Evolutionary conservation across 306 rosid genomes (phyloP), one percentile per base, ranked within the genome.

Genomic region (Cicer yamashitae): DNA sequence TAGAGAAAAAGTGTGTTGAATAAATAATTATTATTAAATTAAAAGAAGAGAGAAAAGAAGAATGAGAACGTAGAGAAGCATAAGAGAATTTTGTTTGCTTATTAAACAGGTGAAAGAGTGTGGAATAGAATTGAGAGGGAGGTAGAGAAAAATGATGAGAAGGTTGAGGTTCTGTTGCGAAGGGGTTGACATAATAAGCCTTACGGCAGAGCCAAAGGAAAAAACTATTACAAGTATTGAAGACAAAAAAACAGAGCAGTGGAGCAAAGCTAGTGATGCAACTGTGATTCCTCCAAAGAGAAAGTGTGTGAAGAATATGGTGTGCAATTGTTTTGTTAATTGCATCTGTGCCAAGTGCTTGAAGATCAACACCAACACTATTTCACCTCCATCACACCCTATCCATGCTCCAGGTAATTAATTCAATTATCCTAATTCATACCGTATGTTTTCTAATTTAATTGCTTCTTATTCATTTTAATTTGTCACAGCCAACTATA

Each of bases 241-340:
- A 44, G 43, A 8, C 0, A 7, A 39, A 3, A 38, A 56, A 37
- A 46, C 64, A 70, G 74, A 70, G 43, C 6, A 14, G 4, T 14
- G 1, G 7, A 8, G 17, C 43, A 81, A 79, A 69, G 7, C 56
- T 15, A 70, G 64, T 34, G 60, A 63, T 6, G 82, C 79, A n/a
- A 86, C 70, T 46, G 80, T 86, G 15, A 66, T 84, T 62, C 90
- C 93, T 4, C 71, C 83, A 7, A 84, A 79, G 73, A 84, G 82
- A 15, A 82, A 34, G 52, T 17, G 64, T 39, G 82, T 86, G 12
- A 86, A 86, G 86, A 82, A 73, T 22, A 67, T 44, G 81, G 39
- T 82, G 9, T 78, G 81, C 10, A 17, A 3, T 38, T 74, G 66
- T 58, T 5, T 83, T 37, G 10, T 45, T 37, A 54, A 67, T 5